Evolutionary conservation across 2,329 filamentous ascomycete species (phyloP).

Genomic region (Fusarium illudens): DNA sequence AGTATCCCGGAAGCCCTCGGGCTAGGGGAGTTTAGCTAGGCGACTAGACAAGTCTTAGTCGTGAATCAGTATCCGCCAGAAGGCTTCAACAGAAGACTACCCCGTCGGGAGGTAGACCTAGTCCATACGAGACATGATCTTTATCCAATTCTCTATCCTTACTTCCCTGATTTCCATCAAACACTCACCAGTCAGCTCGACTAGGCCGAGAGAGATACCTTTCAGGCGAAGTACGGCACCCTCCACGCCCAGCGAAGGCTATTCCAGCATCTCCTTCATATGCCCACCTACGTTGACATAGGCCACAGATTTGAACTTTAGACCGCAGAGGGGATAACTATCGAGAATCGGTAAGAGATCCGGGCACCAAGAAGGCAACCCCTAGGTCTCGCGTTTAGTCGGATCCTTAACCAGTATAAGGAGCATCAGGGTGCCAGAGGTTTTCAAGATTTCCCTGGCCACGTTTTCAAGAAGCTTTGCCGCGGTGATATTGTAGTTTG

Average conservation of each 20-base stretch:
- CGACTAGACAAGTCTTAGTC: not conserved
- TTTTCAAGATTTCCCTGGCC: not conserved
- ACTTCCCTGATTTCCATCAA: not conserved
- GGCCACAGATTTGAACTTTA: not conserved
- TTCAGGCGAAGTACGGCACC: not conserved
- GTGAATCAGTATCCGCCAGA: not conserved
- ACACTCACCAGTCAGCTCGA: not conserved
- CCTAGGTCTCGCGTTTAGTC: not conserved
- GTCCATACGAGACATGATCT: not conserved
- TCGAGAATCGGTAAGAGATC: not conserved
- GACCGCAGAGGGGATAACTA: not conserved
- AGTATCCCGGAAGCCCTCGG: not conserved
- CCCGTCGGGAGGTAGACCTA: not conserved
- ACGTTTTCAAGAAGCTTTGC: not conserved
- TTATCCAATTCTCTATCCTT: not conserved
- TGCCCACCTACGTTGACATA: not conserved
- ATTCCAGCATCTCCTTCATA: not conserved
- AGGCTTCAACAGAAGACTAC: not conserved
- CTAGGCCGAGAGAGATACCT: not conserved
- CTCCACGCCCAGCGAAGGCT: not conserved
- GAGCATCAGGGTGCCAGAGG: not conserved
- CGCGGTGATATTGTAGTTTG: not conserved
- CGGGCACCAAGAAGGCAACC: not conserved
- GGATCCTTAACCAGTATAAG: not conserved
- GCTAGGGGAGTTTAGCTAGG: not conserved